Evolutionary conservation across 2,329 filamentous ascomycete genomes (phyloP), one percentile per base, ranked within the genome.

Genomic region (Hypomyces perniciosus): DNA sequence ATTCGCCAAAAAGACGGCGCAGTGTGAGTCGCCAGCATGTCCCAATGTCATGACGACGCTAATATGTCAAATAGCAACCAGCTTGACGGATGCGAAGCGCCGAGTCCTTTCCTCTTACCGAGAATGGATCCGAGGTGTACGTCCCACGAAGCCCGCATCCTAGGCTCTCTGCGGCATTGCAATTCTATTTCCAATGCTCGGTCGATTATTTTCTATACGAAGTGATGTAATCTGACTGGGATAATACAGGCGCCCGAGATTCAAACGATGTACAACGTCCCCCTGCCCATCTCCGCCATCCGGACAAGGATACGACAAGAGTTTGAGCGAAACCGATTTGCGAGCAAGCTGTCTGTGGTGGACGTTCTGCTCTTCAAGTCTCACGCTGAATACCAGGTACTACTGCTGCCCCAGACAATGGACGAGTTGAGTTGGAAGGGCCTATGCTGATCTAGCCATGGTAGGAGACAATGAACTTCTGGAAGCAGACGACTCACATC

Each of bases 401-500:
- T 26, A 20, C 27, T 26, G 9, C 5, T 8, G 6, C 4, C 10
- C 26, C 6, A 13, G 37, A 33, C 27, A 49, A 20, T 10, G 30
- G 43, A 20, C 6, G 13, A n/a, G 29, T 10, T 8, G n/a, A 29
- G 27, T 8, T 26, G 12, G 30, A 27, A 34, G 33, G 13, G 20
- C 2, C 38, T 33, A 43, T 50, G 53, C 43, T 35, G 45, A 48
- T 61, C 28, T 13, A 28, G 13, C 9, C 12, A 27, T 33, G 27
- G 27, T 37, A 96, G 91, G 93, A 99, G 79, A 99, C 88, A 48
- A 83, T 99, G 78, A 99, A 99, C 76, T 99, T 88, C 79, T 99
- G 93, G 93, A 96, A 96, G 74, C 93, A 99, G 73, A 79, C 91
- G 56, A 88, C 88, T 57, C 93, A 99, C 70, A 81, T 99, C 61